phyloP scores from a whole-genome alignment of 2,329 filamentous ascomycete genomes.

The Diaporthe capsici region DNA sequence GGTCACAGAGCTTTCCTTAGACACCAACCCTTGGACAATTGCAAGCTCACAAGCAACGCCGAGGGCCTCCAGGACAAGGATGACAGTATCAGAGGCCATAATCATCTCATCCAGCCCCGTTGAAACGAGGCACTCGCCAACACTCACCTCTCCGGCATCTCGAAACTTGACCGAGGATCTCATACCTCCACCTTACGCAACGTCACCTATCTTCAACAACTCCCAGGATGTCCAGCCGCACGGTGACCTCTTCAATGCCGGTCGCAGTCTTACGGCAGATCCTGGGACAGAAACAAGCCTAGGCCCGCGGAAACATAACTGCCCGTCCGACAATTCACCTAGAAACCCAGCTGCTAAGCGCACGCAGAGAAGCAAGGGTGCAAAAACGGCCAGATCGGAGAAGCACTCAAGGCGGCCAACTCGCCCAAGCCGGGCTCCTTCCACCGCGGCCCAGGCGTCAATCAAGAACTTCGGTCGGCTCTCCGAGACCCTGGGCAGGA shows the following conservation, averaged over 20 bases:
- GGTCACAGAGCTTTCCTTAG: conserved; percentile 44
- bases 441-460: conserved; percentile 16
- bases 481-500: conserved; percentile 30
- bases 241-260: background rate
- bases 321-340: background rate
- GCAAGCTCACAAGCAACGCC: conserved; percentile 54
- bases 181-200: background rate
- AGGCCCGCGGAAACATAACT: conserved; percentile 10
- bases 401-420: background rate
- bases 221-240: background rate
- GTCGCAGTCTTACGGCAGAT: background rate
- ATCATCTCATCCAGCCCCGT: conserved; percentile 49
- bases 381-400: background rate
- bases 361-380: background rate
- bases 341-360: conserved; percentile 28
- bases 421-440: background rate
- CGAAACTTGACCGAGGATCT: background rate
- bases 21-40: conserved; percentile 57
- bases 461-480: conserved; percentile 51
- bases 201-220: background rate
- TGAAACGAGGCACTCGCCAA: conserved; percentile 34
- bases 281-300: background rate
- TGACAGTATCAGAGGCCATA: conserved; percentile 43
- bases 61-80: conserved; percentile 44
- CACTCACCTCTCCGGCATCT: conserved; percentile 1